Conservation (phyloP, 257 asterid species). For the Vinca minor region DNA sequence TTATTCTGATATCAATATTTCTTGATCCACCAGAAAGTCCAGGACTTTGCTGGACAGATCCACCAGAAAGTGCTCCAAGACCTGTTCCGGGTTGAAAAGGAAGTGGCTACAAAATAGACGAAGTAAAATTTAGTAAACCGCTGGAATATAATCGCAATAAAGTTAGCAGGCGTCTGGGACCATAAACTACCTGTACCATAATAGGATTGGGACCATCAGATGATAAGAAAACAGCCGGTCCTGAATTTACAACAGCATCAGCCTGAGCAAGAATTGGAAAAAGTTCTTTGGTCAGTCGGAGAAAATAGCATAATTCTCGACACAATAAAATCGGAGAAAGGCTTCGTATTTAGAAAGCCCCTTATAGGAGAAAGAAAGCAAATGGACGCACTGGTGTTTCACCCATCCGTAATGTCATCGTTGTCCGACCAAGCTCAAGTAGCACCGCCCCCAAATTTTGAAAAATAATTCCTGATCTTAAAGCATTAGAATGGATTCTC, state of each 20-base stretch:
- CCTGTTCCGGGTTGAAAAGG: constrained; percentile 73
- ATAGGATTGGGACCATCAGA: constrained; percentile 85
- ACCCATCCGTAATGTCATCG: constrained; percentile 85
- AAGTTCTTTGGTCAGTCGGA: constrained; percentile 8
- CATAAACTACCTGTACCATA: constrained; percentile 82
- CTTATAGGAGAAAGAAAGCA: constrained; percentile 6
- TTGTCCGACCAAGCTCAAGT: constrained; percentile 94
- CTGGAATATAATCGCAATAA: constrained; percentile 8
- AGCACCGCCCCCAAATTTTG: constrained; percentile 76
- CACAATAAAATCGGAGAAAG: not conserved
- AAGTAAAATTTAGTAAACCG: constrained; percentile 13
- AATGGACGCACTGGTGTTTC: constrained; percentile 54
- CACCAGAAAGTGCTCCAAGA: constrained; percentile 52
- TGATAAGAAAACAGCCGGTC: constrained; percentile 86
- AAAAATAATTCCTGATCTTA: constrained; percentile 65
- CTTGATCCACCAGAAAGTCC: constrained; percentile 59
- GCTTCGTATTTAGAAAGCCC: not conserved
- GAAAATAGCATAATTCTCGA: not conserved
- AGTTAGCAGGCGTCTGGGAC: constrained; percentile 3
- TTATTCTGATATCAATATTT: constrained; percentile 90
- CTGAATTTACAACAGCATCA: constrained; percentile 91
- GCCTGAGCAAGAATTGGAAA: constrained; percentile 36
- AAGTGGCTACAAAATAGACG: constrained; percentile 48
- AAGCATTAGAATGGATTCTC: constrained; percentile 61
- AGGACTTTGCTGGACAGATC: constrained; percentile 49